phyloP scores from a whole-genome alignment of 2,329 filamentous ascomycete species.

The Alternaria triticimaculans region DNA sequence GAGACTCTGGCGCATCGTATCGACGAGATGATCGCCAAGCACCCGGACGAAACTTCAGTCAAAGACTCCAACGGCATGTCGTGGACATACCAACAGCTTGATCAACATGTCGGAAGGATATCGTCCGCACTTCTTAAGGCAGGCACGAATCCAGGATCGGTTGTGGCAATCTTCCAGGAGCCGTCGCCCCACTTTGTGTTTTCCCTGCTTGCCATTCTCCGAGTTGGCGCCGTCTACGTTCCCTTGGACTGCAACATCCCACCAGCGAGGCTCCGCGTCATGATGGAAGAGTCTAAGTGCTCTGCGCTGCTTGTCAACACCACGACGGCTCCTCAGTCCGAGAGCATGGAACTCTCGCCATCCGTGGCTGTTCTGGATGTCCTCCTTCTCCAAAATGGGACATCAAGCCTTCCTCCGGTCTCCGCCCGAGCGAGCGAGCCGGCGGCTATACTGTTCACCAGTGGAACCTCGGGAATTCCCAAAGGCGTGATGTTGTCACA shows the following conservation, averaged over 20 bases:
- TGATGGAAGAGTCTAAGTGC: conserved; percentile 6
- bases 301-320: conserved; percentile 8
- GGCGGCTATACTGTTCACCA: conserved; percentile 67
- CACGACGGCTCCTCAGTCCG: not conserved
- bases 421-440: conserved; percentile 22
- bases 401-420: not conserved
- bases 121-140: not conserved
- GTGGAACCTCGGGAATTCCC: conserved; percentile 61
- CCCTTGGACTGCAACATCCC: conserved; percentile 20
- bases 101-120: not conserved
- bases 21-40: not conserved
- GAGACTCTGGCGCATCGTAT: not conserved
- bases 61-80: not conserved
- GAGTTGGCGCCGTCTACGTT: conserved; percentile 19
- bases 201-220: conserved; percentile 26
- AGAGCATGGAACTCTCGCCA: not conserved
- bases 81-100: not conserved
- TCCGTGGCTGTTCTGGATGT: not conserved
- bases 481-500: conserved; percentile 69
- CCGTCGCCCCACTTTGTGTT: conserved; percentile 42
- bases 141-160: conserved; percentile 34
- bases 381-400: not conserved
- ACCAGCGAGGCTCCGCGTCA: conserved; percentile 5
- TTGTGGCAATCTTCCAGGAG: conserved; percentile 53
- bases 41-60: not conserved